phyloP scores from a whole-genome alignment of 169 alveolate species.

The Blepharisma undulans region DNA sequence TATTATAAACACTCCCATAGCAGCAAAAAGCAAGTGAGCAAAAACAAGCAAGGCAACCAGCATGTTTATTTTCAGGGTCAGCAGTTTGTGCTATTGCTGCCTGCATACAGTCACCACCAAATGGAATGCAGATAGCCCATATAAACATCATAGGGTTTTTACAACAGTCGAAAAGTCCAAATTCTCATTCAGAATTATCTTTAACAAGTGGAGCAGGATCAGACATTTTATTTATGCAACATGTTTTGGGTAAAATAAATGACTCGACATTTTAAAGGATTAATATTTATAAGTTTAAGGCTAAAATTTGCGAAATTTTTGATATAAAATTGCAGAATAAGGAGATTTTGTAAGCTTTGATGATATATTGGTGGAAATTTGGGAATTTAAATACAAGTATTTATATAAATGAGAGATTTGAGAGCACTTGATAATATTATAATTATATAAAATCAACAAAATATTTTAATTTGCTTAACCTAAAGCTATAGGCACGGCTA shows the following conservation, averaged over 20 bases:
- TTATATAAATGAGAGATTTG: neutral
- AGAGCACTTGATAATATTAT: neutral
- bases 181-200: neutral
- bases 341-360: neutral
- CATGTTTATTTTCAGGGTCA: neutral
- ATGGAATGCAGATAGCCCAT: neutral
- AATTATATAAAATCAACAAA: neutral
- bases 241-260: neutral
- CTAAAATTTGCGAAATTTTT: too few relatives aligned
- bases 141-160: neutral
- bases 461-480: neutral
- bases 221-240: neutral
- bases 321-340: neutral
- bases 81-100: neutral
- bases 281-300: too few relatives aligned
- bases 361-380: too few relatives aligned
- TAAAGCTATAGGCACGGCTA: neutral
- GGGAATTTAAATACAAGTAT: too few relatives aligned
- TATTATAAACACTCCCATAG: neutral
- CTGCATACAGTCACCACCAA: neutral
- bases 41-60: neutral
- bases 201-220: neutral
- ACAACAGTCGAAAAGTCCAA: constrained; percentile 8
- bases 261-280: neutral
- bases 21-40: neutral